Evolutionary conservation across 2,329 filamentous ascomycete genomes (phyloP).

Genomic region (Thyridium curvatum): DNA sequence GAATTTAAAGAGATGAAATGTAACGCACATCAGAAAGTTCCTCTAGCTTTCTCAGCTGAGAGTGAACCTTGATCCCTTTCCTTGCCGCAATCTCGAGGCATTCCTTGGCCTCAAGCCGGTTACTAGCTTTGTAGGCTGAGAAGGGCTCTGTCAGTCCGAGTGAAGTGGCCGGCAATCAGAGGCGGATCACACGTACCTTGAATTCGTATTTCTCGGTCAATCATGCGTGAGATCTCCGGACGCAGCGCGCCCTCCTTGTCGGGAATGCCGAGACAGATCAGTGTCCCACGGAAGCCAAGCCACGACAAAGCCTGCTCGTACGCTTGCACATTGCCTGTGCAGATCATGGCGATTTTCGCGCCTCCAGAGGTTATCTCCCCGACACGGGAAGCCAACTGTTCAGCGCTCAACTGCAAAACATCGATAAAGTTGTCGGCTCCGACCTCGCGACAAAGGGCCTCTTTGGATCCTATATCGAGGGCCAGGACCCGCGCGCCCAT

Average conservation of each 20-base stretch:
- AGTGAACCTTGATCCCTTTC: too few species aligned
- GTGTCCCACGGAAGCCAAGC: conserved; percentile 53
- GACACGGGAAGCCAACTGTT: conserved; percentile 56
- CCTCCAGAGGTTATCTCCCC: conserved; percentile 55
- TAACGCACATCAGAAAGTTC: too few species aligned
- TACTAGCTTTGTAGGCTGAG: too few species aligned
- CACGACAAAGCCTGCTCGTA: conserved; percentile 61
- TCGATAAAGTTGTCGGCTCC: conserved; percentile 56
- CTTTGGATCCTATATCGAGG: conserved; percentile 80
- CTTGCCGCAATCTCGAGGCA: too few species aligned
- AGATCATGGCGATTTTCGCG: conserved; percentile 59
- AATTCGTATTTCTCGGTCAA: too few species aligned
- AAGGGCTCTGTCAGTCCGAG: too few species aligned
- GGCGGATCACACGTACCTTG: too few species aligned
- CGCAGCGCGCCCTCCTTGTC: neutral
- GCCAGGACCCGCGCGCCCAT: conserved; percentile 80
- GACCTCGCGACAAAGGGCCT: conserved; percentile 25
- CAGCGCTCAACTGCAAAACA: conserved; percentile 47
- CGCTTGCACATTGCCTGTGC: conserved; percentile 57
- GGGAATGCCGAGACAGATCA: conserved; percentile 61
- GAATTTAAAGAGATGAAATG: too few species aligned
- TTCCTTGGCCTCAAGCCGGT: too few species aligned
- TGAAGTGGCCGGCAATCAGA: too few species aligned
- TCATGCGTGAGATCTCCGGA: too few species aligned
- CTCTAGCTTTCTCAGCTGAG: too few species aligned